Evolutionary conservation across 768 basidiomycete genomes (phyloP).

Genomic region (Mrakia hoshinonis): DNA sequence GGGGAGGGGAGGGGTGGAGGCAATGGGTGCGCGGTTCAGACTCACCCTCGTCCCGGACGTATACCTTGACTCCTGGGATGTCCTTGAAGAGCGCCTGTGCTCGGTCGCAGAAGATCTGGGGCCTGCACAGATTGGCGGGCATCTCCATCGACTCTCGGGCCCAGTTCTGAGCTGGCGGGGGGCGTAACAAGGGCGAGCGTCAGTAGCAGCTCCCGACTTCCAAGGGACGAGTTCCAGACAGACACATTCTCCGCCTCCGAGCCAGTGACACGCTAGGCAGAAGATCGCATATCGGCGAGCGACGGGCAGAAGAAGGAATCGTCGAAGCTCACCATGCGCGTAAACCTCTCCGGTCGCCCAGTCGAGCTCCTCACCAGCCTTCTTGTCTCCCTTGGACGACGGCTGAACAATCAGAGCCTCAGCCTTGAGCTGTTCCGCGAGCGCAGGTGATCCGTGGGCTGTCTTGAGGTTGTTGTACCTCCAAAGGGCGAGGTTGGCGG

Average conservation of each 20-base stretch:
- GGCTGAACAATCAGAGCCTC: conserved; percentile 47
- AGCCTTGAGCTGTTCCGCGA: conserved; percentile 41
- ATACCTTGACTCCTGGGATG: conserved; percentile 58
- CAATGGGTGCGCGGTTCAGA: neutral
- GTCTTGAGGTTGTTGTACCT: conserved; percentile 68
- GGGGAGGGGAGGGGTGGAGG: neutral
- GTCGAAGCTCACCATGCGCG: conserved; percentile 59
- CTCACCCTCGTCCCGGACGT: conserved; percentile 64
- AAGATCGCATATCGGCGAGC: too few species aligned
- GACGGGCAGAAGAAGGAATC: neutral
- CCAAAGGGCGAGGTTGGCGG: conserved; percentile 64
- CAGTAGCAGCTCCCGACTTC: too few species aligned
- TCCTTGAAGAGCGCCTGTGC: conserved; percentile 58
- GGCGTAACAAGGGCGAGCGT: neutral
- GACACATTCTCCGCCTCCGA: too few species aligned
- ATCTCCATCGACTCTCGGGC: conserved; percentile 62
- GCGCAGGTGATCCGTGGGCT: conserved; percentile 18
- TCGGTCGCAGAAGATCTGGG: conserved; percentile 61
- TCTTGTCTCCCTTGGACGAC: conserved; percentile 40
- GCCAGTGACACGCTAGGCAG: too few species aligned
- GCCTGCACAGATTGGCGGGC: conserved; percentile 53
- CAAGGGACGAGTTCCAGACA: too few species aligned
- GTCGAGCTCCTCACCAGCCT: too few species aligned
- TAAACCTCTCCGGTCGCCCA: too few species aligned
- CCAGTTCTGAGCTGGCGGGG: neutral